Conservation (phyloP, 106 monocot genomes). For the Allium fistulosum region DNA sequence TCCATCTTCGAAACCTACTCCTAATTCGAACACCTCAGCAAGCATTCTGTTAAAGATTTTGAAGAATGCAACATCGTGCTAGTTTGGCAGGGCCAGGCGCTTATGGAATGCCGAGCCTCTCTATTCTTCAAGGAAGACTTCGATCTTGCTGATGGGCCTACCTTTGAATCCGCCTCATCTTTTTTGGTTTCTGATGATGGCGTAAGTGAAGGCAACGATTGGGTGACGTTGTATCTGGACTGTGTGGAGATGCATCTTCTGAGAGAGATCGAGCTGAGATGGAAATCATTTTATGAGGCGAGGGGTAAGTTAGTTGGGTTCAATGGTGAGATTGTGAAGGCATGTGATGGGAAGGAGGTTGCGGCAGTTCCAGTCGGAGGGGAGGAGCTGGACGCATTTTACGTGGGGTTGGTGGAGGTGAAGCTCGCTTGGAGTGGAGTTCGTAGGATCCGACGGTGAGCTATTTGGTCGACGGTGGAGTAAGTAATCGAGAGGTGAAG, state of each 20-base stretch:
- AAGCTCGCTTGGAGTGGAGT: too few relatives aligned
- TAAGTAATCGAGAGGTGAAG: too few relatives aligned
- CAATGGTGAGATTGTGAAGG: too few relatives aligned
- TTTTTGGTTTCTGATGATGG: conserved; percentile 45
- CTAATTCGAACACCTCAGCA: conserved; percentile 64
- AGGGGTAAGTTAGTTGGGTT: too few relatives aligned
- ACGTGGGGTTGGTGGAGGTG: too few relatives aligned
- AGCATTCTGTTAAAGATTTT: conserved; percentile 28
- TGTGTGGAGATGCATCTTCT: too few relatives aligned
- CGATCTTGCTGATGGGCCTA: conserved; percentile 64
- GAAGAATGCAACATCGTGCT: conserved; percentile 6
- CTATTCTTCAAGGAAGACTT: conserved; percentile 96
- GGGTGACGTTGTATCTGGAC: conserved; percentile 79
- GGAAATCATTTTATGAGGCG: too few relatives aligned
- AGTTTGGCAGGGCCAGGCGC: conserved; percentile 55
- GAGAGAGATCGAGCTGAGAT: too few relatives aligned
- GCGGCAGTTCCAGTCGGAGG: conserved; percentile 21
- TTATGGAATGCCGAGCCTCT: conserved; percentile 70
- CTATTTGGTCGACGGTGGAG: too few relatives aligned
- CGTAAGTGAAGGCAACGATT: conserved; percentile 60
- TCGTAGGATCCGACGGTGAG: too few relatives aligned
- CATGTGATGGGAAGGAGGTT: conserved; percentile 56
- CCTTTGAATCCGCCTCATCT: conserved; percentile 69
- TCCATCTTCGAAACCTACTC: conserved; percentile 62
- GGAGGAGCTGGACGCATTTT: too few relatives aligned